Conservation (phyloP, 495 filamentous ascomycete species). For the Cudoniella acicularis region DNA sequence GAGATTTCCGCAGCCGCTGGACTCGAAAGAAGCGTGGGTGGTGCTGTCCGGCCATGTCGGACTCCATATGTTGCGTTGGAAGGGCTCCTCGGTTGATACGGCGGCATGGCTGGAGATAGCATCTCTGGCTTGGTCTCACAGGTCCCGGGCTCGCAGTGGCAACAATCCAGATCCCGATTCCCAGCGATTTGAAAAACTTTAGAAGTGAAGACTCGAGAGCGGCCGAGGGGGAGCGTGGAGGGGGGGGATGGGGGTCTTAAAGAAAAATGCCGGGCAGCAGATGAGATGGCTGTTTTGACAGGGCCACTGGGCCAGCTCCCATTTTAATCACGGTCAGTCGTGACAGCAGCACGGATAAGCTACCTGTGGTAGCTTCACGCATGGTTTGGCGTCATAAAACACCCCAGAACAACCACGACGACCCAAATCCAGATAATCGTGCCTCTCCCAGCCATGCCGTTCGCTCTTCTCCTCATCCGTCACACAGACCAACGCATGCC, state of each 20-base stretch:
- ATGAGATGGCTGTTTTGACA: constrained; percentile 12
- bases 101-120: constrained; percentile 8
- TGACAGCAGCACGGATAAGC: constrained; percentile 18
- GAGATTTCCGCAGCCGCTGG: neutral
- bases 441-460: constrained; percentile 1
- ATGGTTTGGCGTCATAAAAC: constrained; percentile 21
- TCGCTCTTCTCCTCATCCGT: neutral
- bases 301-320: constrained; percentile 13
- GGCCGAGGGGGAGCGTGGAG: neutral
- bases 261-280: constrained; percentile 21
- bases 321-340: constrained; percentile 24
- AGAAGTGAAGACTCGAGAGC: neutral
- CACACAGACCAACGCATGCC: constrained; percentile 18
- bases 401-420: constrained; percentile 8
- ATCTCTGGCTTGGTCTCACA: neutral
- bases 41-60: neutral
- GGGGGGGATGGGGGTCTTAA: constrained; percentile 6
- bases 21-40: neutral
- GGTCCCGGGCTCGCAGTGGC: neutral
- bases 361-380: constrained; percentile 4
- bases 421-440: constrained; percentile 15
- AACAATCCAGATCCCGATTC: neutral
- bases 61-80: constrained; percentile 8
- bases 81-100: constrained; percentile 16
- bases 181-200: neutral